Evolutionary conservation across 768 basidiomycete species (phyloP).

Genomic region (Russula compacta): DNA sequence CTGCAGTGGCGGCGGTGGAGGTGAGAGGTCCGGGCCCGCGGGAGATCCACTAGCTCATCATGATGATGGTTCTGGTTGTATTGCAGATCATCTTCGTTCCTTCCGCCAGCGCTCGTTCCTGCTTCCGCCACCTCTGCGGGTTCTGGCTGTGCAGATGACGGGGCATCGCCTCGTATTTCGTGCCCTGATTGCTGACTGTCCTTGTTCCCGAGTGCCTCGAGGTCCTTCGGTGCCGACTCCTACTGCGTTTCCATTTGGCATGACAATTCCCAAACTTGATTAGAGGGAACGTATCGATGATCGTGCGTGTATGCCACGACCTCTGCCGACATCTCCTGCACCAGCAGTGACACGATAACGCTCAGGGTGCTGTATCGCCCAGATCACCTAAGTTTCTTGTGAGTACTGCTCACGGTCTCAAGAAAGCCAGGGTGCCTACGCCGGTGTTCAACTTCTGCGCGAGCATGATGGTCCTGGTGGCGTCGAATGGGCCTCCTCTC

Average conservation of each 20-base stretch:
- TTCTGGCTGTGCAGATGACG: background rate
- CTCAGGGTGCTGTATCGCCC: conserved; percentile 82
- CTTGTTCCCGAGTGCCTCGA: background rate
- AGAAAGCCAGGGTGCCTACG: conserved; percentile 33
- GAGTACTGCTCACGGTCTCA: background rate
- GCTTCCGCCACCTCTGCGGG: background rate
- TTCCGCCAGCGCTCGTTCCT: background rate
- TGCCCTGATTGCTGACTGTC: background rate
- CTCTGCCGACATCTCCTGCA: conserved; percentile 38
- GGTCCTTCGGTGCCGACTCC: conserved; percentile 2
- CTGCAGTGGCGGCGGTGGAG: conserved; percentile 21
- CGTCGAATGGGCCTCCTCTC: too few species aligned
- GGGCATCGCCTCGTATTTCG: background rate
- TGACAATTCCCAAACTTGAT: conserved; percentile 60
- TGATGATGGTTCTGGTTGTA: too few species aligned
- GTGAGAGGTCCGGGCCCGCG: conserved; percentile 18
- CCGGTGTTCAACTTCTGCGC: too few species aligned
- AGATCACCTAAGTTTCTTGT: conserved; percentile 45
- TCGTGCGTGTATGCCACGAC: conserved; percentile 54
- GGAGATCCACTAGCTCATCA: conserved; percentile 7
- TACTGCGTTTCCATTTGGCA: background rate
- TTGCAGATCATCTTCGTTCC: background rate
- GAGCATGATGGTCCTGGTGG: too few species aligned
- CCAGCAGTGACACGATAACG: conserved; percentile 54
- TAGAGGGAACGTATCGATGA: conserved; percentile 91